Conservation (phyloP, 257 asterid species). For the Haberlea rhodopensis region DNA sequence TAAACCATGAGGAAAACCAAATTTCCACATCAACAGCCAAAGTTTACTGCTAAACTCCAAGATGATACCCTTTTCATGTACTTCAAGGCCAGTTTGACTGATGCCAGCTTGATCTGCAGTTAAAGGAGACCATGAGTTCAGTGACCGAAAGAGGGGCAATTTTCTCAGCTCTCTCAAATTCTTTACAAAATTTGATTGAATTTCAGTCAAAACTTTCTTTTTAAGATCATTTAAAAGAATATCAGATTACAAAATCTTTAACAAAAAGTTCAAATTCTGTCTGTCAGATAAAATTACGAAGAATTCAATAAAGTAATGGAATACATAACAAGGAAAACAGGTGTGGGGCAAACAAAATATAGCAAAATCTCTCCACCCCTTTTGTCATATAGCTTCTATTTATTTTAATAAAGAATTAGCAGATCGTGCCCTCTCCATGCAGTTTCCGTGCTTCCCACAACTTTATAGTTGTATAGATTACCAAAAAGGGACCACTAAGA, state of each 20-base stretch:
- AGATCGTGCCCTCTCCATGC: slow-evolving; percentile 2
- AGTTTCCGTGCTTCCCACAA: slow-evolving; percentile 24
- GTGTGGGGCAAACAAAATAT: slow-evolving; percentile 25
- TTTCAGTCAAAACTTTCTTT: slow-evolving; percentile 3
- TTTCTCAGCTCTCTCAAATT: slow-evolving; percentile 1
- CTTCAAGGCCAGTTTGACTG: slow-evolving; percentile 60
- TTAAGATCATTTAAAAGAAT: slow-evolving; percentile 16
- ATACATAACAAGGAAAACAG: slow-evolving; percentile 25
- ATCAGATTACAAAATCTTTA: slow-evolving; percentile 29
- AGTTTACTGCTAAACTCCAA: no score
- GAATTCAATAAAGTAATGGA: slow-evolving; percentile 12
- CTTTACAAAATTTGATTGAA: slow-evolving; percentile 12
- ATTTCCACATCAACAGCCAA: no score
- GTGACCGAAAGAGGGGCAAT: not conserved
- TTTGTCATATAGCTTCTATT: slow-evolving; percentile 37
- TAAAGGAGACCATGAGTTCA: not conserved
- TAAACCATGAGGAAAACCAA: no score
- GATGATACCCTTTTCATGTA: slow-evolving; percentile 68
- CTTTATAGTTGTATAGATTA: slow-evolving; percentile 32
- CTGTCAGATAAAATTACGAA: slow-evolving; percentile 12
- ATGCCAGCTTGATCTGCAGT: slow-evolving; percentile 64
- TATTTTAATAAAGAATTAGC: slow-evolving; percentile 14
- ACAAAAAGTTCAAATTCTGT: slow-evolving; percentile 22
- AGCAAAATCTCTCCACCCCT: slow-evolving; percentile 21
- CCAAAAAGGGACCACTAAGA: slow-evolving; percentile 35